These are phyloP conservation scores for Hypoxylon perforatum DNA, from an alignment of 495 filamentous ascomycete genomes.

Conservation along the genomic window DNA sequence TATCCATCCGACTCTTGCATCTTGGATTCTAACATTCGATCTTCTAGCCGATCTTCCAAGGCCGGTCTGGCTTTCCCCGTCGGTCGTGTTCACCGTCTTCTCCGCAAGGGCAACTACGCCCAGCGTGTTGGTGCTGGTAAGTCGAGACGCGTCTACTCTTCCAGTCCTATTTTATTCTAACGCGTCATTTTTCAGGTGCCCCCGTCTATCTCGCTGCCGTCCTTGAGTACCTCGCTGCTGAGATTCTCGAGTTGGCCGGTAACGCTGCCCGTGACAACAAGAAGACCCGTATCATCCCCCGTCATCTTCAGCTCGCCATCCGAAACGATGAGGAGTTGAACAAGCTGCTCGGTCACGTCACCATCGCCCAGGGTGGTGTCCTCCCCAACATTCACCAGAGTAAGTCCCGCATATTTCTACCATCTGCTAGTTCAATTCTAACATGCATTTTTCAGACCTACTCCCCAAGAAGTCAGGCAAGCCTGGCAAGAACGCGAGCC, in stretches of 20 bases:
- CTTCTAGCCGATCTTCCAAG: slow-evolving; percentile 92
- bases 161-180: slow-evolving; percentile 43
- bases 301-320: slow-evolving; percentile 99
- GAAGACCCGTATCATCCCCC: slow-evolving; percentile 99
- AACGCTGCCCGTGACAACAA: slow-evolving; percentile 99
- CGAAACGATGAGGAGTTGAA: slow-evolving; percentile 99
- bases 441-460: slow-evolving; percentile 72
- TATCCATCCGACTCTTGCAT: background rate
- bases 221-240: slow-evolving; percentile 97
- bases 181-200: slow-evolving; percentile 66
- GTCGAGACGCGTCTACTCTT: slow-evolving; percentile 37
- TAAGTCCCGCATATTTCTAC: slow-evolving; percentile 61
- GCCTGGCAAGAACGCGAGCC: slow-evolving; percentile 87
- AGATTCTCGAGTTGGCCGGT: slow-evolving; percentile 98
- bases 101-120: slow-evolving; percentile 99
- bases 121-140: slow-evolving; percentile 96
- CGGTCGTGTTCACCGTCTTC: slow-evolving; percentile 99
- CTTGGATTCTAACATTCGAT: slow-evolving; percentile 45
- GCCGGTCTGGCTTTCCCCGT: slow-evolving; percentile 99
- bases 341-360: slow-evolving; percentile 99
- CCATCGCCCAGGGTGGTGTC: slow-evolving; percentile 99
- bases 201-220: slow-evolving; percentile 98
- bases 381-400: slow-evolving; percentile 98
- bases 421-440: slow-evolving; percentile 47
- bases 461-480: slow-evolving; percentile 98